These are phyloP conservation scores for Colletotrichum sp. DNA, from an alignment of 2,329 filamentous ascomycete species.

Conservation along the genomic window DNA sequence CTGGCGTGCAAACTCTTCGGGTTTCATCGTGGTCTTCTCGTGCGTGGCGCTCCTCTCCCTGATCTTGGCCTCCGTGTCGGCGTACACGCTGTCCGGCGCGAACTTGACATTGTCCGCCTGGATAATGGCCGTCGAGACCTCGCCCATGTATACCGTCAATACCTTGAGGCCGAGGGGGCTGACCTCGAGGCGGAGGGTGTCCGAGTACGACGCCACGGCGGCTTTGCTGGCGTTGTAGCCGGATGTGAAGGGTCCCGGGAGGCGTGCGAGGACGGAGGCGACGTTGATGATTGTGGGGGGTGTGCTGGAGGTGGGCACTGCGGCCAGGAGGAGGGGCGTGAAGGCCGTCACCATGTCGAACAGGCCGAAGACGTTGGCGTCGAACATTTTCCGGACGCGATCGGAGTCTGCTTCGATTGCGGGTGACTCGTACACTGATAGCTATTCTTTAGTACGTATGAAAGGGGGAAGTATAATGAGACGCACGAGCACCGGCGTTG, in stretches of 20 bases:
- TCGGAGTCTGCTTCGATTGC: slow-evolving; percentile 25
- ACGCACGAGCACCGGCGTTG: slow-evolving; percentile 40
- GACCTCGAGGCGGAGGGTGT: slow-evolving; percentile 38
- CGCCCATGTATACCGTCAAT: slow-evolving; percentile 35
- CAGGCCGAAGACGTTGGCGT: slow-evolving; percentile 42
- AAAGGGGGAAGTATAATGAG: neutral
- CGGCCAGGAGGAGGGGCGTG: slow-evolving; percentile 36
- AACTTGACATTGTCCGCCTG: neutral
- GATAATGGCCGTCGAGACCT: neutral
- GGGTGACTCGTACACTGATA: slow-evolving; percentile 21
- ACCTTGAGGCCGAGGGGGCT: slow-evolving; percentile 41
- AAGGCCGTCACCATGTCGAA: slow-evolving; percentile 44
- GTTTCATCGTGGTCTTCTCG: neutral
- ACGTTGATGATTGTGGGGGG: slow-evolving; percentile 39
- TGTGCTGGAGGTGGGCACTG: slow-evolving; percentile 27
- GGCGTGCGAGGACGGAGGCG: slow-evolving; percentile 37
- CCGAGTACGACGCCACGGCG: slow-evolving; percentile 42
- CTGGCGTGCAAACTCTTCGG: neutral
- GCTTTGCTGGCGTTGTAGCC: slow-evolving; percentile 49
- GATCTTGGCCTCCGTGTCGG: neutral
- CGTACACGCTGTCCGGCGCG: neutral
- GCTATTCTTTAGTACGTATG: neutral
- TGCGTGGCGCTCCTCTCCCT: neutral
- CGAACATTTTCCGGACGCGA: slow-evolving; percentile 32
- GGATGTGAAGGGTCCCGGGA: slow-evolving; percentile 38